Evolutionary conservation across 768 basidiomycete species (phyloP), one percentile per base, ranked within the genome.

Genomic region (Lyophyllum shimeji): DNA sequence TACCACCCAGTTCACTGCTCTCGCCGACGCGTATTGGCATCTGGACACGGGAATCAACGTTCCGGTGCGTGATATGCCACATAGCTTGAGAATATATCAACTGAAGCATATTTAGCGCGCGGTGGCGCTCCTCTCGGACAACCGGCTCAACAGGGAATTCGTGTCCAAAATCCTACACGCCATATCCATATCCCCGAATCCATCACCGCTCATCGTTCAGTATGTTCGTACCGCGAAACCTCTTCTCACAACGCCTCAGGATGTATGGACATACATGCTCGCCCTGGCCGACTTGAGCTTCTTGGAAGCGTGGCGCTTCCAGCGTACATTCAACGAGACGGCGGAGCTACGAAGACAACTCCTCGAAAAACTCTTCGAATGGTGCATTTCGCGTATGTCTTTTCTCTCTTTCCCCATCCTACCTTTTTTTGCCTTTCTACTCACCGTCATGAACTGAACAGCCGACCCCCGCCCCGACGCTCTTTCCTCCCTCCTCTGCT

Each of bases 11-110:
- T 93, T 92, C 63, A 76, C 80, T 7, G 73, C 79, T 3, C 78
- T 93, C 46, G 82, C 89, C n/a, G 87, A 90, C 72, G 91, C 92
- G 64, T 93, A 93, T 72, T 94, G 89, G 87, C 73, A 83, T 67
- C 72, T 94, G 56, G 92, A 94, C 70, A 78, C 82, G 1, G 89
- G 87, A 11, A 74, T 78, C n/a, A 74, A 84, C 43, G 67, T 88
- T 49, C 68, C 80, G 46, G 90, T 92, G 68, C 59, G 87, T 81
- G 13, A 47, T 39, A 43, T 47, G 50, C 31, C n/a, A 39, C 31
- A 46, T 24, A 47, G 8, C 20, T 27, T 42, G 42, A 12, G n/a
- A n/a, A n/a, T n/a, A n/a, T n/a, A 12, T 50, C n/a, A 45, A 5
- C 11, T 49, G n/a, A 55, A 47, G 45, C n/a, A 34, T 42, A 1